Evolutionary conservation across 495 filamentous ascomycete species (phyloP), one percentile per base, ranked within the genome.

Genomic region (Lasiosphaeria miniovina): DNA sequence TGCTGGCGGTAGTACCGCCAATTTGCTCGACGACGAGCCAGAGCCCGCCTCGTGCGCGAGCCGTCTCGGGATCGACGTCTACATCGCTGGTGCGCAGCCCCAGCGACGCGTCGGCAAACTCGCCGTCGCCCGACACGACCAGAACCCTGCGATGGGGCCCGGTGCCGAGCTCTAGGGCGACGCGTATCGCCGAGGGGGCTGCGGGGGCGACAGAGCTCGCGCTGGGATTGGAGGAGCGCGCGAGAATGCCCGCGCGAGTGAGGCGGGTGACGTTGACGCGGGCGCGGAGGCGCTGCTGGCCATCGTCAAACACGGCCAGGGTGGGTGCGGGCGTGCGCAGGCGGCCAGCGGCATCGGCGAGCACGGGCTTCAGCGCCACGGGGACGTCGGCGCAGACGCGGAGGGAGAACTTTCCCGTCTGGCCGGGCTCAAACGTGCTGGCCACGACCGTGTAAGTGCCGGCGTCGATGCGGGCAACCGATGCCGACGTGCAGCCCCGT

Each of bases 371-470:
- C 7, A 93, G 60, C 0, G 60, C 41, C 43, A 84, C 81, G 3
- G 80, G 74, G 8, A 74, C 71, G 31, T 75, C 82, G n/a, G 88
- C 84, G 9, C 82, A 84, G 38, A 95, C 80, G 63, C 84, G 84
- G 33, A 98, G 77, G 3, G 78, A 84, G 73, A 95, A 98, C n/a
- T 77, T 78, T 3, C 84, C 91, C 3, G 83, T 72, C 67, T 93
- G 88, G 35, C 85, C 85, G 0, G 87, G 82, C 49, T 96, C 90
- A 68, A 95, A 97, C 1, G 94, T 96, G 7, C 88, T 92, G 64
- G 85, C 88, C 10, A 98, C 86, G 50, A 96, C 80, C 0, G 91
- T 96, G 73, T 98, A 98, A 0, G 77, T 80, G 3, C 93, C 93
- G 3, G 78, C 71, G 33, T 82, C 80, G 7, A 93, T 71, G 6